A percentile compares a stretch with the other conserved stretches of the same genome.
Evolutionary conservation across 2,329 filamentous ascomycete species (phyloP).

Genomic region (Acarospora socialis): DNA sequence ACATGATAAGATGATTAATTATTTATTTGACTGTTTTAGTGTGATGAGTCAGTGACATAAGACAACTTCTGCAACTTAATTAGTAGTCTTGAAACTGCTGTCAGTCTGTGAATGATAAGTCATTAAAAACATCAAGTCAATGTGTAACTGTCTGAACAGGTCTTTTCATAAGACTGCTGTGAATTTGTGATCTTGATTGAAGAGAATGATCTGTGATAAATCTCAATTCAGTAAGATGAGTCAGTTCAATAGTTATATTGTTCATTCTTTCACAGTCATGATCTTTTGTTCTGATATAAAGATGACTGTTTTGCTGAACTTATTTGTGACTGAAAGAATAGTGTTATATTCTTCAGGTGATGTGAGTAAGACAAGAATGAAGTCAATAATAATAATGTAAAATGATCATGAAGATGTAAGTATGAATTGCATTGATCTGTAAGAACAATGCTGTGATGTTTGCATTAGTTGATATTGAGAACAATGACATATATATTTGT

Average conservation of each 20-base stretch:
- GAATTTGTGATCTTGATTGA: neutral
- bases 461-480: neutral
- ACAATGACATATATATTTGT: neutral
- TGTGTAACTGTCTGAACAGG: too few relatives aligned
- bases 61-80: too few relatives aligned
- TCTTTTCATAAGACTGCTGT: neutral
- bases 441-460: neutral
- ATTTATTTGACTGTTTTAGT: too few relatives aligned
- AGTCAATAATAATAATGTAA: neutral
- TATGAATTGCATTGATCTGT: neutral
- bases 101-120: too few relatives aligned
- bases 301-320: neutral
- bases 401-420: neutral
- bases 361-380: neutral
- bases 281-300: neutral
- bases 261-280: neutral
- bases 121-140: too few relatives aligned
- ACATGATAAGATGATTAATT: too few relatives aligned
- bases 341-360: too few relatives aligned
- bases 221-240: neutral
- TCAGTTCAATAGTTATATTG: neutral
- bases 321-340: constrained; percentile 1
- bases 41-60: too few relatives aligned
- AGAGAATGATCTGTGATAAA: neutral
- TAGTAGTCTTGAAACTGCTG: too few relatives aligned